Percentiles rank a stretch among this genome's conserved stretches.
Conservation (phyloP, 2,329 filamentous ascomycete genomes). For the Colletotrichum destructivum region DNA sequence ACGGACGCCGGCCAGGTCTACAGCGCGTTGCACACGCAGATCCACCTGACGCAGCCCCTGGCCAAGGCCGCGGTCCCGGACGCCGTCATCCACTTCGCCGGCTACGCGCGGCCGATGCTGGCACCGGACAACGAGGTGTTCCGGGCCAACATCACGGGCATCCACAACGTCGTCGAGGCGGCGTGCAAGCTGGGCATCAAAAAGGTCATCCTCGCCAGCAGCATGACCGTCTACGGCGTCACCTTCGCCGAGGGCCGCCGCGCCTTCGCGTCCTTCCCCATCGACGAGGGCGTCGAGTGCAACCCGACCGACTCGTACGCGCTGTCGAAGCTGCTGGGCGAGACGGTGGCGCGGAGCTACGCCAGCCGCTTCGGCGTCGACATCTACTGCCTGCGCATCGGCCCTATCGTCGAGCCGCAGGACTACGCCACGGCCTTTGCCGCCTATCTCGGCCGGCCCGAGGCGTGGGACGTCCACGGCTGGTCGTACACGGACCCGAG, state of each 20-base stretch:
- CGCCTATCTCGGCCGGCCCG: constrained; percentile 64
- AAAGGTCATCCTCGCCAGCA: constrained; percentile 74
- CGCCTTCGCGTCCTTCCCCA: constrained; percentile 70
- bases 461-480: constrained; percentile 68
- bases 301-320: constrained; percentile 76
- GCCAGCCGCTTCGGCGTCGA: constrained; percentile 69
- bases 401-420: constrained; percentile 73
- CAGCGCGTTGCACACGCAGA: constrained; percentile 62
- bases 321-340: constrained; percentile 71
- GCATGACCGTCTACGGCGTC: constrained; percentile 73
- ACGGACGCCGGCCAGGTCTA: constrained; percentile 56
- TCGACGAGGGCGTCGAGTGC: constrained; percentile 71
- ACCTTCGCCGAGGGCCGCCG: constrained; percentile 72
- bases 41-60: constrained; percentile 55
- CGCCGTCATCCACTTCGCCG: constrained; percentile 74
- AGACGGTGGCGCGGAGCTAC: constrained; percentile 70
- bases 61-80: constrained; percentile 62
- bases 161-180: constrained; percentile 76
- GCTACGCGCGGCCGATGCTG: constrained; percentile 72
- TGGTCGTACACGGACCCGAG: constrained; percentile 76
- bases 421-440: constrained; percentile 71
- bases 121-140: constrained; percentile 74
- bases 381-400: constrained; percentile 74
- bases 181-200: constrained; percentile 73
- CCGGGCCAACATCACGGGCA: constrained; percentile 67